phyloP scores from a whole-genome alignment of 768 basidiomycete genomes.

The Multifurca ochricompacta region DNA sequence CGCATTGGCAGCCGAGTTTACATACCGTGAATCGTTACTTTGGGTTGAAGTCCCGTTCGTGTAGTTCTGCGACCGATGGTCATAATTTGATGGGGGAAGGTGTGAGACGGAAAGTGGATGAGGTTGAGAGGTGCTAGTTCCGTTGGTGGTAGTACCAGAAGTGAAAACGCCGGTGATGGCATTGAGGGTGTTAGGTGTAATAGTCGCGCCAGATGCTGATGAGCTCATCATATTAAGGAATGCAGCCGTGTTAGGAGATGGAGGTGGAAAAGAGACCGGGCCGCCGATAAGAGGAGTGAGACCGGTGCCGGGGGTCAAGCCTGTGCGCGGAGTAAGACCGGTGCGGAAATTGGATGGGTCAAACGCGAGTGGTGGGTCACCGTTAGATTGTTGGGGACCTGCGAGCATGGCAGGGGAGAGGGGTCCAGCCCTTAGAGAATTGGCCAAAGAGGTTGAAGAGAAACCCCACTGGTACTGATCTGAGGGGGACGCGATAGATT shows the following conservation, averaged over 20 bases:
- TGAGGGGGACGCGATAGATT: constrained; percentile 66
- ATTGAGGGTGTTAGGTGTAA: constrained; percentile 63
- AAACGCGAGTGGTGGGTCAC: constrained; percentile 40
- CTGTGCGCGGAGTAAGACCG: constrained; percentile 80
- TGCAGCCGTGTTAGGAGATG: constrained; percentile 83
- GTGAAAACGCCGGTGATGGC: constrained; percentile 73
- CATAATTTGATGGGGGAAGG: constrained; percentile 21
- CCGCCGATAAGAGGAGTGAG: constrained; percentile 76
- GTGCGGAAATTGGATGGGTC: constrained; percentile 73
- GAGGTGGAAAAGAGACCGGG: constrained; percentile 69
- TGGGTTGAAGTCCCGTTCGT: constrained; percentile 11
- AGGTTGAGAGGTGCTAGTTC: constrained; percentile 47
- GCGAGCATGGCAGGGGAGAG: constrained; percentile 95
- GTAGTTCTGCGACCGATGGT: constrained; percentile 19
- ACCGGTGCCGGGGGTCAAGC: constrained; percentile 80
- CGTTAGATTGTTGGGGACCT: constrained; percentile 56
- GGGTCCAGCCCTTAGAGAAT: constrained; percentile 86
- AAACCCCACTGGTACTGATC: constrained; percentile 57
- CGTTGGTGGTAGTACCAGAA: constrained; percentile 45
- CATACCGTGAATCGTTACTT: constrained; percentile 24
- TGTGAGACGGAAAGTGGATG: constrained; percentile 32
- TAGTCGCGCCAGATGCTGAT: constrained; percentile 35
- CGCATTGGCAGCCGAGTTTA: constrained; percentile 43
- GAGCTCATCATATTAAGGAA: constrained; percentile 84
- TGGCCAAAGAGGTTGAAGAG: constrained; percentile 46